Base-by-base conservation (phyloP, 108 stramenopile species). In the Skeletonema tropicum region DNA sequence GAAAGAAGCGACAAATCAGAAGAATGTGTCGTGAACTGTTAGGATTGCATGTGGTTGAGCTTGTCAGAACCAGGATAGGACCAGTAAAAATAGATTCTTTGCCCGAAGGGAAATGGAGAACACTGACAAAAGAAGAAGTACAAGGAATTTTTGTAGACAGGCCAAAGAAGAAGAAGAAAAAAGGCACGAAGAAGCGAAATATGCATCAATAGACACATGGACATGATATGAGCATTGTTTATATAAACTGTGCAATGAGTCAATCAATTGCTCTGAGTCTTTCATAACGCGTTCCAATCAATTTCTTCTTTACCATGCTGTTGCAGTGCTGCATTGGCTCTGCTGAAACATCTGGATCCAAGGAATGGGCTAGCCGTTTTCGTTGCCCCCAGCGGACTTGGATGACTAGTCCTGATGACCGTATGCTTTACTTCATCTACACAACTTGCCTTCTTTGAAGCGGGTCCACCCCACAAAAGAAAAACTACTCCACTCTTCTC, bases 401-500 rank as follows among this genome's bases (percentile, higher is more conserved):
- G 75, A 60, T 95, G 94, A 32, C 80, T 76, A 35, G 85, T 84
- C 25, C 70, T 60, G 57, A 94, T 88, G 5, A 95, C 77, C 21
- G 77, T 65, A 58, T 92, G 91, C 67, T 76, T 88, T 3, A 33
- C 29, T 71, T 74, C 78, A 30, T 83, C 80, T 5, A 90, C 82
- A 29, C 80, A 75, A 21, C 70, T 83, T 25, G 73, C 85, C 49
- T 91, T 93, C 60, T 81, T 82, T 59, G 88, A 84, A 19, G 98
- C 98, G 33, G 97, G 97, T 48, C 93, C 93, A 6, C 99, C 99
- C 99, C 99, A 99, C n/a, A 99, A 73, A 68, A 99, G 67, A 78
- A 98, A 99, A 5, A 99, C 99, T n/a, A 98, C 72, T 17, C 66
- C 80, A 13, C 62, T 41, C 19, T 66, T 69, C 70, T 76, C 23